phyloP scores from a whole-genome alignment of 257 asterid genomes.

The Nicotiana attenuata region DNA sequence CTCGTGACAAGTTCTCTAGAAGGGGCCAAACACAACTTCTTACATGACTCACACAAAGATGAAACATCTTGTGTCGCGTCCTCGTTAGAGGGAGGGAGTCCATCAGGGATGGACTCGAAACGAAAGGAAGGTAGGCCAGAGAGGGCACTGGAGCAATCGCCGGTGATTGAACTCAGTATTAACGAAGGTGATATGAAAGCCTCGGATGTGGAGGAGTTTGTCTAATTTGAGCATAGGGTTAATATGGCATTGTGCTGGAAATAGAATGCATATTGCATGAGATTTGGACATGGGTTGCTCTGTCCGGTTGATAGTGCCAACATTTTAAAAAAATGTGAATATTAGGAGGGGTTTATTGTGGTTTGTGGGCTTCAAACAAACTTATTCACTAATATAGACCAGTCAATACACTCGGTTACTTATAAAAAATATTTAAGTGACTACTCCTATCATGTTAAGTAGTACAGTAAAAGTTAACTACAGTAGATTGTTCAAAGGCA shows the following conservation, averaged over 20 bases:
- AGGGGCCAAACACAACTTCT: constrained; percentile 17
- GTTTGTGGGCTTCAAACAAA: not conserved
- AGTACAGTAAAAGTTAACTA: no score
- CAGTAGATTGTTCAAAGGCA: no score
- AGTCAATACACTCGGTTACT: no score
- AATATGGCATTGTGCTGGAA: constrained; percentile 37
- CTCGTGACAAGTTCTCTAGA: constrained; percentile 12
- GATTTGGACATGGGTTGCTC: not conserved
- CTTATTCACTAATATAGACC: not conserved
- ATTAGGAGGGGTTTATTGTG: not conserved
- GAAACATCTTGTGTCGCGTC: constrained; percentile 19
- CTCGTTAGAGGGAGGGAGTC: constrained; percentile 19
- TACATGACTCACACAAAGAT: constrained; percentile 17
- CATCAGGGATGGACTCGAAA: constrained; percentile 26
- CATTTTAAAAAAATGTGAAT: not conserved
- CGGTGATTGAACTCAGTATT: constrained; percentile 25
- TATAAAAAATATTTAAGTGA: no score
- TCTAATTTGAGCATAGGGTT: constrained; percentile 32
- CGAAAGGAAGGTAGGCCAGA: constrained; percentile 10
- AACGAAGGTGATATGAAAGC: constrained; percentile 32
- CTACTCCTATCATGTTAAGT: no score
- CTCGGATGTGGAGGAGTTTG: constrained; percentile 25
- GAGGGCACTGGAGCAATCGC: constrained; percentile 6
- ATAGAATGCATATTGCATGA: constrained; percentile 29
- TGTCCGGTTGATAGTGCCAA: not conserved